Conservation (phyloP, 495 filamentous ascomycete species). For the Pseudevernia furfuracea region DNA sequence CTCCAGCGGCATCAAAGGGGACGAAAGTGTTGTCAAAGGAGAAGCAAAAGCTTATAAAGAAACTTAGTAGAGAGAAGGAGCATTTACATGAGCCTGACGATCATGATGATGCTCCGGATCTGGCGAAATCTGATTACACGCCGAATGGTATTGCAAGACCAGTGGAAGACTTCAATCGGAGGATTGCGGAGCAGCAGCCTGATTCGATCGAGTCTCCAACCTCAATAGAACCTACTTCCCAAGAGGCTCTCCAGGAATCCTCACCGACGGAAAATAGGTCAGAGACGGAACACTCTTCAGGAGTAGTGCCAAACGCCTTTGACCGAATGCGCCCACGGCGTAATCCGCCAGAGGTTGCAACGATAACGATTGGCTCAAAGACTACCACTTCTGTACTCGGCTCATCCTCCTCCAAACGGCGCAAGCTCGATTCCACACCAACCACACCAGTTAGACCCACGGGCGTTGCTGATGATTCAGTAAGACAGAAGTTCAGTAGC, state of each 20-base stretch:
- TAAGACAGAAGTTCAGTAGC: slow-evolving; percentile 47
- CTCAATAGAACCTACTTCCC: slow-evolving; percentile 4
- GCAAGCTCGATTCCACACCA: neutral
- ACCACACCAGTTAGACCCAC: neutral
- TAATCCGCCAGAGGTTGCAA: slow-evolving; percentile 62
- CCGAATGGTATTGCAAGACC: slow-evolving; percentile 10
- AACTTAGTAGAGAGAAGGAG: slow-evolving; percentile 23
- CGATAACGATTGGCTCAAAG: slow-evolving; percentile 78
- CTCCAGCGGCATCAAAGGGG: neutral
- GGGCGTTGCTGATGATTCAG: neutral
- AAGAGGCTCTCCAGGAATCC: slow-evolving; percentile 16
- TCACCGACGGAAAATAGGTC: slow-evolving; percentile 23
- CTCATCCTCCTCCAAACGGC: slow-evolving; percentile 22
- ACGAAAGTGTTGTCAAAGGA: slow-evolving; percentile 26
- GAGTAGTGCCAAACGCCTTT: slow-evolving; percentile 55
- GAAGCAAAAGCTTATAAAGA: slow-evolving; percentile 30
- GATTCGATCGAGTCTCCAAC: neutral
- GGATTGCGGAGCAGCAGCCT: slow-evolving; percentile 30
- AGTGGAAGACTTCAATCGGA: slow-evolving; percentile 36
- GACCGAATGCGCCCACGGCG: slow-evolving; percentile 62
- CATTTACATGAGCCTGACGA: slow-evolving; percentile 9
- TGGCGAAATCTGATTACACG: slow-evolving; percentile 2
- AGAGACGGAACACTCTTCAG: slow-evolving; percentile 33
- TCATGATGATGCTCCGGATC: slow-evolving; percentile 13
- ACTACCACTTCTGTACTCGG: slow-evolving; percentile 61